Conservation (phyloP, 768 basidiomycete genomes). For the Amanita molliuscula region DNA sequence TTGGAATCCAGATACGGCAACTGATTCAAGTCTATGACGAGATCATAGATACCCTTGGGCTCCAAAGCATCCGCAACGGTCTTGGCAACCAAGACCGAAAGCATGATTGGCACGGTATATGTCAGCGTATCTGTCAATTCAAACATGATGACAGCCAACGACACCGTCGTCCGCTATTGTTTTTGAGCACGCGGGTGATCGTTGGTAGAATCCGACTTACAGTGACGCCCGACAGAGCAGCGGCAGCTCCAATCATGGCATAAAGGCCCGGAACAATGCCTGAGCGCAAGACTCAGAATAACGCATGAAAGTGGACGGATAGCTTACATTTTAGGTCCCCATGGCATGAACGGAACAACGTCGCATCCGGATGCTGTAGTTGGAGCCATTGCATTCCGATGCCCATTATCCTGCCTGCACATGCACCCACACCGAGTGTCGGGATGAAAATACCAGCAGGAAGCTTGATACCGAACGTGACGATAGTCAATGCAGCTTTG, state of each 20-base stretch:
- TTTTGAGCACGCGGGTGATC: not conserved
- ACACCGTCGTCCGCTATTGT: constrained; percentile 73
- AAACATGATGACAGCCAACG: constrained; percentile 92
- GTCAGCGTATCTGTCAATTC: constrained; percentile 90
- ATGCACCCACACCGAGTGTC: constrained; percentile 89
- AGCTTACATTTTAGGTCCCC: constrained; percentile 54
- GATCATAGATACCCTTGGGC: constrained; percentile 93
- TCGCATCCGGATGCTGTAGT: constrained; percentile 44
- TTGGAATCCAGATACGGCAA: constrained; percentile 91
- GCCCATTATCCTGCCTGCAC: constrained; percentile 82
- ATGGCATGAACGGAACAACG: constrained; percentile 57
- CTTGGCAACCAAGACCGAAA: constrained; percentile 82
- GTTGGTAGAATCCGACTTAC: constrained; percentile 27
- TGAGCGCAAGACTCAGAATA: constrained; percentile 11
- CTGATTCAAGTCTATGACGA: constrained; percentile 87
- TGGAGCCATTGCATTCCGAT: constrained; percentile 72
- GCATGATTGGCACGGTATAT: constrained; percentile 86
- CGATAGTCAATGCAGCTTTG: constrained; percentile 70
- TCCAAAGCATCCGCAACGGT: constrained; percentile 83
- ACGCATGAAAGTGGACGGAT: not conserved
- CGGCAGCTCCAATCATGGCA: constrained; percentile 95
- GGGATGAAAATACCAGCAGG: constrained; percentile 97
- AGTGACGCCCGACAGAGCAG: constrained; percentile 91
- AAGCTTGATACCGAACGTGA: constrained; percentile 89
- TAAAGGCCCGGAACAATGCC: constrained; percentile 82